These are phyloP conservation scores for Pyrenula aspistea DNA, from an alignment of 495 filamentous ascomycete genomes.

Conservation along the genomic window DNA sequence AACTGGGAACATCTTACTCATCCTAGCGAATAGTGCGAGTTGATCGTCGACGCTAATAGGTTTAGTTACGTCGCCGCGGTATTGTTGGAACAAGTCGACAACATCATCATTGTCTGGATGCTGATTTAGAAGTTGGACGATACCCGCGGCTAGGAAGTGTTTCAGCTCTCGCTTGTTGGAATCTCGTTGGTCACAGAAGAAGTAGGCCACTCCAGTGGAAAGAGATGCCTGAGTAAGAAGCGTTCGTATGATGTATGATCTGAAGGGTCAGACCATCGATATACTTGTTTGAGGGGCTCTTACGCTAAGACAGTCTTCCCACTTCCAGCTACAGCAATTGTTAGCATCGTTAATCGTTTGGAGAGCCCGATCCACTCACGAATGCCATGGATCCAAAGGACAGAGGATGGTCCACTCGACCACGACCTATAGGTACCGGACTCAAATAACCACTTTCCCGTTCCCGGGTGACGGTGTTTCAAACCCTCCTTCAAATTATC, in stretches of 20 bases:
- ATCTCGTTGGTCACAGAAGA: conserved; percentile 6
- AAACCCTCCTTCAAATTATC: conserved; percentile 5
- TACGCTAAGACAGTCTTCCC: conserved; percentile 7
- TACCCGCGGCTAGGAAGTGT: not conserved
- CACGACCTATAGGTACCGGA: conserved; percentile 6
- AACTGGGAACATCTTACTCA: not conserved
- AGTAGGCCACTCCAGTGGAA: not conserved
- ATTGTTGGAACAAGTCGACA: not conserved
- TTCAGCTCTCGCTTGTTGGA: not conserved
- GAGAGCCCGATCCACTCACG: conserved; percentile 5
- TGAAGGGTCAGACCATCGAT: not conserved
- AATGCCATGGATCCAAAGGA: conserved; percentile 13
- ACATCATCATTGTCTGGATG: not conserved
- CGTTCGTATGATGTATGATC: conserved; percentile 1
- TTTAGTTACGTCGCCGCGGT: not conserved
- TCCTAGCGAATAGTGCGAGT: not conserved
- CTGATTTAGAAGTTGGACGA: conserved; percentile 5
- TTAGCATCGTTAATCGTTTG: not conserved
- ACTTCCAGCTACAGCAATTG: conserved; percentile 1
- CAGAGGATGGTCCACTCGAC: conserved; percentile 2
- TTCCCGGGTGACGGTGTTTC: conserved; percentile 5
- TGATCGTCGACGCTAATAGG: conserved; percentile 1
- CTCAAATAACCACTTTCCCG: conserved; percentile 9
- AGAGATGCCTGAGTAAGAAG: not conserved
- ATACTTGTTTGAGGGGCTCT: not conserved